Evolutionary conservation across 352 stramenopile species (phyloP).

Genomic region (Phytophthora constricta): DNA sequence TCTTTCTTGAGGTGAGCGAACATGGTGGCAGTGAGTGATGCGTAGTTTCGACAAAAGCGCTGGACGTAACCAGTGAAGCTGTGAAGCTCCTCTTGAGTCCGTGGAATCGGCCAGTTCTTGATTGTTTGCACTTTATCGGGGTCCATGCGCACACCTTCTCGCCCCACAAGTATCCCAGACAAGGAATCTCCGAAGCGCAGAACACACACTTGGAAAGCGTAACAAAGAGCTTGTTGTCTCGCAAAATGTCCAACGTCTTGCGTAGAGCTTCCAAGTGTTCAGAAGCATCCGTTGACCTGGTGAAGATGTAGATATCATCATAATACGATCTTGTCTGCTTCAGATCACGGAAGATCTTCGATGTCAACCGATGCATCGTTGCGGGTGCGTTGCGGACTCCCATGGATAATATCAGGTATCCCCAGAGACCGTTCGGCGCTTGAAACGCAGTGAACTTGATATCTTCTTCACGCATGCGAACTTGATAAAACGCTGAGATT

Average conservation of each 20-base stretch:
- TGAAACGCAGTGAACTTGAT: conserved; percentile 5
- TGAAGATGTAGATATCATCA: conserved; percentile 6
- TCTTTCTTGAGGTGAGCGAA: neutral
- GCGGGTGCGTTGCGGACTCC: neutral
- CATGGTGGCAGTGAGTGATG: neutral
- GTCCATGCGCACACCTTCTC: conserved; percentile 14
- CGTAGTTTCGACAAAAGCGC: neutral
- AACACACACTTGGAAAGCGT: conserved; percentile 29
- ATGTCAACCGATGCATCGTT: neutral
- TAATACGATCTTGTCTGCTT: neutral
- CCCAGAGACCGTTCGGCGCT: conserved; percentile 1
- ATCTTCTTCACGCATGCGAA: conserved; percentile 1
- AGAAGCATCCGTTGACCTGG: neutral
- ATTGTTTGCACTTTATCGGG: conserved; percentile 13
- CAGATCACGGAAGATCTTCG: neutral
- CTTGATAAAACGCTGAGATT: conserved; percentile 2
- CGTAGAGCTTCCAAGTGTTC: neutral
- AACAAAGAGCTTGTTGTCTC: conserved; percentile 5
- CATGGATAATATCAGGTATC: conserved; percentile 1
- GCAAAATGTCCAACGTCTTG: neutral
- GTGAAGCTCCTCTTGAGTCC: conserved; percentile 8
- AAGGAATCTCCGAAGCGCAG: conserved; percentile 14
- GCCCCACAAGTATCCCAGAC: conserved; percentile 16
- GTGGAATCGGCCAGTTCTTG: conserved; percentile 3
- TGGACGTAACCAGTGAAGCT: conserved; percentile 7